Base-by-base conservation (phyloP, 345 rosid species). In the Populus deltoides region DNA sequence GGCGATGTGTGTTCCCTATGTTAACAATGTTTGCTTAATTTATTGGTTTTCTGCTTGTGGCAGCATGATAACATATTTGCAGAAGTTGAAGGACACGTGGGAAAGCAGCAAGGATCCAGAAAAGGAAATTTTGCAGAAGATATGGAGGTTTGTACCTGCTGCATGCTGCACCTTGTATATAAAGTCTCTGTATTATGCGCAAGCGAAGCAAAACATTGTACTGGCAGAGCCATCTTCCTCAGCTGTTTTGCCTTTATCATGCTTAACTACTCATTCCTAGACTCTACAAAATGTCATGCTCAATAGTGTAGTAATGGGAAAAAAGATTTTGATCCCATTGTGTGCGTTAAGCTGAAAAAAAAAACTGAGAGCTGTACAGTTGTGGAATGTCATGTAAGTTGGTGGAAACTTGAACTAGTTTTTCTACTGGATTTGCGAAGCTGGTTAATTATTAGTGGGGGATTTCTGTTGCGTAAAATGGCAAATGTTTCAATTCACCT, bases 11-110 rank as follows among this genome's bases (percentile, higher is more conserved):
- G 43, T 77, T 12, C 47, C 57, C 61, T 57, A 49, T 79, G 43
- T 77, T 53, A 77, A 77, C 45, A 31, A 27, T 83, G 66, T 55
- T 73, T 78, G 66, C 73, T 45, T 57, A 24, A 33, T 47, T 71
- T 59, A 77, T 80, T 62, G 72, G 67, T 79, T 79, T 84, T 51
- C 62, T 82, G 86, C 70, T 61, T 86, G 74, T 83, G 80, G 89
- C 91, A 96, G 99, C 77, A 85, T 90, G 84, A 82, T 94, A 86
- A 90, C 78, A 74, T 86, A 79, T 83, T 86, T 96, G 88, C 92
- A 84, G 84, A 88, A 78, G 79, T 76, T 90, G 92, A 96, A 96
- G 88, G 90, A 86, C 36, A 88, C 81, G 68, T 94, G 97, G 88
- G 95, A 89, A 88, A 88, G 80, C 84, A 83, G 89, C 89, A 84